Evolutionary conservation across 768 basidiomycete genomes (phyloP), one percentile per base, ranked within the genome.

Genomic region (Termitomyces sp.): DNA sequence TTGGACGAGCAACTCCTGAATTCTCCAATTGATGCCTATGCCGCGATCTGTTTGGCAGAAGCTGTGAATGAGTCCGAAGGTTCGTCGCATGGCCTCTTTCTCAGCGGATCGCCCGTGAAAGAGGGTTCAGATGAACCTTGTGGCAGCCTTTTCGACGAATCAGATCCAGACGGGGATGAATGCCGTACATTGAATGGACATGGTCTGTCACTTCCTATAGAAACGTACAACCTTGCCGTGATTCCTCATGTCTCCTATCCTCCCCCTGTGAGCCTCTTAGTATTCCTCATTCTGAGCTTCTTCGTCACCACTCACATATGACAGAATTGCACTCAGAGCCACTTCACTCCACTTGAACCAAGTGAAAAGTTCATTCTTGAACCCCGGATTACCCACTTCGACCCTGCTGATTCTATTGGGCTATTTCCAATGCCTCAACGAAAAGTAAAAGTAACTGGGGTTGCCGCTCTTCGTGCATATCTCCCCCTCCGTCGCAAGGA

Each of bases 1-100:
- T 70, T 80, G 12, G 78, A 78, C 46, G 72, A 75, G 56, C 64
- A 69, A 17, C 71, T 79, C 25, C 66, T 78, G 9, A 71, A 73
- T 49, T 71, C 70, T 29, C 79, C 79, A 3, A 60, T 62, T 20
- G 72, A 74, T 29, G 74, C 77, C 11, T 79, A 75, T 60, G 68
- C 73, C 6, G 71, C 75, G 14, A 61, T 70, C n/a, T 77, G 76
- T 62, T 79, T 77, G 77, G 65, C 69, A 38, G 67, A 71, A 54
- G 69, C 64, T 36, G 65, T 61, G 20, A 47, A 56, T n/a, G 49
- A 66, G 20, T 56, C 61, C 4, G 62, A 64, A 37, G 59, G 53
- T n/a, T 48, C 60, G 42, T 34, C 48, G 31, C 48, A 53, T 40
- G 38, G 29, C 43, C 58, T 32, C 29, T 53, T 43, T 40, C 20